Conservation (phyloP, 768 basidiomycete species). For the Hydnomerulius pinastri region DNA sequence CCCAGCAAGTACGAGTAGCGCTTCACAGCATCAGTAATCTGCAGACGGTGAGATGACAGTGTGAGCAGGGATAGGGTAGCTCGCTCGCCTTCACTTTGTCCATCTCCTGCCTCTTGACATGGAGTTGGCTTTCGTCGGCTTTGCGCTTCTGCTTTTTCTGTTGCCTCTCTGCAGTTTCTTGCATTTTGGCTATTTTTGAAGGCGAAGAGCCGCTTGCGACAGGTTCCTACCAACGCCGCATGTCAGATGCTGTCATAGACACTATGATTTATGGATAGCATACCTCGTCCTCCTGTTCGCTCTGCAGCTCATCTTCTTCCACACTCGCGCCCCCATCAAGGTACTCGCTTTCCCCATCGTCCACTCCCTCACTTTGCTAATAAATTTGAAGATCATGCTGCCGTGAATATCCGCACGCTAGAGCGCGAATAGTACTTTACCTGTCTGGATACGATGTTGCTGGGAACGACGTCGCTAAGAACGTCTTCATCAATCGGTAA, state of each 20-base stretch:
- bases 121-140: conserved; percentile 68
- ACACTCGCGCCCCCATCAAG: conserved; percentile 53
- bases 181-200: conserved; percentile 36
- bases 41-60: conserved; percentile 15
- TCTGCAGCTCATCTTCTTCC: conserved; percentile 65
- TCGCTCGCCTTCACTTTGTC: conserved; percentile 79
- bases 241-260: conserved; percentile 8
- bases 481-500: conserved; percentile 68
- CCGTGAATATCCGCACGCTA: conserved; percentile 7
- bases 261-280: conserved; percentile 4
- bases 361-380: conserved; percentile 66
- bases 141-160: conserved; percentile 58
- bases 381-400: conserved; percentile 26
- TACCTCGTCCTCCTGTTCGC: conserved; percentile 48
- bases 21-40: conserved; percentile 94
- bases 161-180: conserved; percentile 40
- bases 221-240: conserved; percentile 14
- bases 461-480: conserved; percentile 87
- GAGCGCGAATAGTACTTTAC: conserved; percentile 39
- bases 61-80: not conserved
- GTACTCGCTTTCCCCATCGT: conserved; percentile 72
- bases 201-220: conserved; percentile 28
- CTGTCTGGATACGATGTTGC: conserved; percentile 88
- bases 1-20: conserved; percentile 97
- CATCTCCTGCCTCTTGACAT: conserved; percentile 77